Base-by-base conservation (phyloP, 805 yeast genomes). In the Kazachstania bromeliacearum region DNA sequence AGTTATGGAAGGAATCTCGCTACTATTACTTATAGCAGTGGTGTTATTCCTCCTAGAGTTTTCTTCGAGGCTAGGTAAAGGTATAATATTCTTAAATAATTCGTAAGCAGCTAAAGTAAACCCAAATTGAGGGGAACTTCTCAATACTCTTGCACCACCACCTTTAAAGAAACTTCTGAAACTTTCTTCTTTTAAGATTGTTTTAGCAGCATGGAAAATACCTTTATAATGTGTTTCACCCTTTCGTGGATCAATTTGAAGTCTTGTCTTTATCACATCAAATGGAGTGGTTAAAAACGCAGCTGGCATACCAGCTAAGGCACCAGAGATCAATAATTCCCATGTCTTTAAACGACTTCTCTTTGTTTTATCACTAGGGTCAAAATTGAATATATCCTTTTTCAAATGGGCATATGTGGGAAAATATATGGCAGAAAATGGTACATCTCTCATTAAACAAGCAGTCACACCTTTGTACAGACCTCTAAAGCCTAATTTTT, bases 121-220 rank as follows among this genome's bases (percentile, higher is more conserved):
- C 37, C 97, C 98, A 60, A 89, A 89, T 62, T 89, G 98, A 6
- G 98, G 98, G 1, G 96, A 87, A 4, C 96, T 88, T 63, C 97
- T 75, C 53, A 87, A 68, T 27, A 89, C 87, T 61, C 98, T 76
- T 5, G 97, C 97, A 39, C 88, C 74, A 26, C 96, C 94, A 51
- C 98, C 98, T 68, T 89, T 89, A 71, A 88, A 89, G 56, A 89
- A 83, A 9, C 96, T 94, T 42, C 67, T 62, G 39, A 79, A 62
- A 12, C 95, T 94, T 64, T 89, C 98, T 57, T 85, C 95, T 47
- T 63, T 73, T 48, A 77, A 57, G 38, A 89, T 87, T 3, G 82
- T 74, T 22, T 64, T 59, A 29, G 79, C 81, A 16, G 96, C 94
- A 61, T 87, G 88, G 21, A 67, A 50, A 37, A 89, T 79, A 40